A percentile compares a stretch with the other conserved stretches of the same genome.
These are phyloP conservation scores for Skeletonema menzelii DNA, from an alignment of 108 stramenopile species.

Conservation along the genomic window DNA sequence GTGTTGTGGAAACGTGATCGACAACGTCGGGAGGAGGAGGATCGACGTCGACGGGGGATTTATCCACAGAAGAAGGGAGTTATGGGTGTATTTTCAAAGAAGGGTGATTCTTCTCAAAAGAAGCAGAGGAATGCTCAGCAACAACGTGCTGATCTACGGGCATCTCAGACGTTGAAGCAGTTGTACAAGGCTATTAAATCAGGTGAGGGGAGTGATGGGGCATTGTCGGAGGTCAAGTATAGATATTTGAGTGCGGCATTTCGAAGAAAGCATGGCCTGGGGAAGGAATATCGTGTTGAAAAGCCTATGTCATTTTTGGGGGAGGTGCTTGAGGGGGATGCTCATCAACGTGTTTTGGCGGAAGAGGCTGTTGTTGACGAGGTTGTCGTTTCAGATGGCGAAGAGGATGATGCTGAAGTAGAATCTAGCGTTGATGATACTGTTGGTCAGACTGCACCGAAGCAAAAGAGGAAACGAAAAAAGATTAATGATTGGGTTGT, in stretches of 20 bases:
- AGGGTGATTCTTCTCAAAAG: background rate
- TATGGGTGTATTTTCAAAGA: slow-evolving; percentile 28
- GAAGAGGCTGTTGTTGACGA: slow-evolving; percentile 45
- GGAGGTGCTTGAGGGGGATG: slow-evolving; percentile 19
- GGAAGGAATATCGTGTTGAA: slow-evolving; percentile 39
- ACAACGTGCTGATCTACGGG: slow-evolving; percentile 49
- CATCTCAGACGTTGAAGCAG: slow-evolving; percentile 50
- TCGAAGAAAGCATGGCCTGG: slow-evolving; percentile 60
- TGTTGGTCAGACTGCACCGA: background rate
- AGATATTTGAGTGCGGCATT: slow-evolving; percentile 61
- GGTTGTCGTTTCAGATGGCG: slow-evolving; percentile 12
- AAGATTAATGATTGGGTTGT: slow-evolving; percentile 36
- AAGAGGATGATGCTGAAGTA: slow-evolving; percentile 9
- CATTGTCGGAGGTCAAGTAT: slow-evolving; percentile 58
- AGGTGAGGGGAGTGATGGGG: slow-evolving; percentile 39
- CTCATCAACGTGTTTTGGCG: background rate
- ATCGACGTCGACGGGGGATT: slow-evolving; percentile 8
- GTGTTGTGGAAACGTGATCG: slow-evolving; percentile 19
- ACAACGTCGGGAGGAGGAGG: background rate
- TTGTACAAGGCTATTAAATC: slow-evolving; percentile 22
- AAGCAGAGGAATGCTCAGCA: slow-evolving; percentile 1
- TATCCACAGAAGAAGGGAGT: slow-evolving; percentile 23
- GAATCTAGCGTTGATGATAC: background rate
- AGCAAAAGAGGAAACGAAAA: slow-evolving; percentile 5
- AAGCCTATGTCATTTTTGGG: slow-evolving; percentile 23